Evolutionary conservation across 2,329 filamentous ascomycete genomes (phyloP).

Genomic region (Grosmannia serpens): DNA sequence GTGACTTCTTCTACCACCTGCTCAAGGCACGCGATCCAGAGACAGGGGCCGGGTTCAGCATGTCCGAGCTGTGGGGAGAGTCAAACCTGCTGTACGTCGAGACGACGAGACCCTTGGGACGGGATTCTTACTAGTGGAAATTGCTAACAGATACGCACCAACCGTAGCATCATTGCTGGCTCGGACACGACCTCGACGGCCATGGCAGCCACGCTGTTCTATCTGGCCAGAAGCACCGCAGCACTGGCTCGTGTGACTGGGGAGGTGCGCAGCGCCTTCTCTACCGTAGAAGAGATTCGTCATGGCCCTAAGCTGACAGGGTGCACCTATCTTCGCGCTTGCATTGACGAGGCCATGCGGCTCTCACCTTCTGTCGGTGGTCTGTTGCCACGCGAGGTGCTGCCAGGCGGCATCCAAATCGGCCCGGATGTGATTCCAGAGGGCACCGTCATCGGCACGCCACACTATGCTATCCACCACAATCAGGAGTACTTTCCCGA

Average conservation of each 20-base stretch:
- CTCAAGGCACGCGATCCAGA: slow-evolving; percentile 61
- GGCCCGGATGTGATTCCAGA: slow-evolving; percentile 42
- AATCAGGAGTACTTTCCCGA: slow-evolving; percentile 50
- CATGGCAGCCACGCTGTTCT: slow-evolving; percentile 51
- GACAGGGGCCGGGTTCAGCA: slow-evolving; percentile 54
- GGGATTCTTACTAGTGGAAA: too few species aligned
- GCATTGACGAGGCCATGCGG: slow-evolving; percentile 55
- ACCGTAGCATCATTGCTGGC: slow-evolving; percentile 50
- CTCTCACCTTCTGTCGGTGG: slow-evolving; percentile 50
- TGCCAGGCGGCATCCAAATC: slow-evolving; percentile 41
- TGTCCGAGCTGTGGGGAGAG: slow-evolving; percentile 58
- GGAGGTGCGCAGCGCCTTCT: slow-evolving; percentile 42
- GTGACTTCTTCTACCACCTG: slow-evolving; percentile 68
- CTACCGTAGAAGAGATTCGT: slow-evolving; percentile 40
- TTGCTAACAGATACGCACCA: background rate
- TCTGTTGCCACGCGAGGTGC: slow-evolving; percentile 47
- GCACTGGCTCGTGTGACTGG: slow-evolving; percentile 34
- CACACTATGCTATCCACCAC: slow-evolving; percentile 59
- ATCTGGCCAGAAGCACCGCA: slow-evolving; percentile 41
- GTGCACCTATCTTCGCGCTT: slow-evolving; percentile 50
- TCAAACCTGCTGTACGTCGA: slow-evolving; percentile 48
- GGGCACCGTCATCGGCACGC: slow-evolving; percentile 51
- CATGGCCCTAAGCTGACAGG: slow-evolving; percentile 36
- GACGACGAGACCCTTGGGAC: background rate
- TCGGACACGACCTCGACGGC: slow-evolving; percentile 63